Conservation (phyloP, 805 yeast species). For the Torulaspora indica region DNA sequence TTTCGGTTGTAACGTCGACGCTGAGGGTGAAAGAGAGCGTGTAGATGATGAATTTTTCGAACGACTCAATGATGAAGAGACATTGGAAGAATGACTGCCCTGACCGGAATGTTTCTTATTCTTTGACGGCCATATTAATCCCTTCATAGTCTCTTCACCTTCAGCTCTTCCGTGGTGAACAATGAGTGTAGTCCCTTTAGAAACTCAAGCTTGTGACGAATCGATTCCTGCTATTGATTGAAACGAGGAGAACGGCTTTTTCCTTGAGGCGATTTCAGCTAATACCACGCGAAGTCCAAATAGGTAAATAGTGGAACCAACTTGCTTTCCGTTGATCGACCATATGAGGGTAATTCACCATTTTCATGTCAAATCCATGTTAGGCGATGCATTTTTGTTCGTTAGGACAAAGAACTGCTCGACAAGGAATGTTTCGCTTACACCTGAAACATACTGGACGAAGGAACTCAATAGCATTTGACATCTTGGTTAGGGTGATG, state of each 20-base stretch:
- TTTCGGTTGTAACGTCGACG: neutral
- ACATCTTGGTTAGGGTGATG: no score
- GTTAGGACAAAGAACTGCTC: neutral
- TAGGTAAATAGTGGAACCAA: neutral
- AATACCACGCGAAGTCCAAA: slow-evolving; percentile 2
- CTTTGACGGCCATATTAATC: slow-evolving; percentile 26
- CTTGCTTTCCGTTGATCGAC: neutral
- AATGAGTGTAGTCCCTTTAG: neutral
- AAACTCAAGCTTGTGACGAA: neutral
- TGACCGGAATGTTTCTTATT: slow-evolving; percentile 14
- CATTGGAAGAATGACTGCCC: slow-evolving; percentile 2
- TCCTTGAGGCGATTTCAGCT: slow-evolving; percentile 2
- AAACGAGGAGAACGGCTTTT: slow-evolving; percentile 13
- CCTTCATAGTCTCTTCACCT: slow-evolving; percentile 17
- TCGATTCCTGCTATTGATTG: slow-evolving; percentile 2
- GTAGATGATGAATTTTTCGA: slow-evolving; percentile 1
- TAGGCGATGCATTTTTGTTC: neutral
- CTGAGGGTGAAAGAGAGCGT: slow-evolving; percentile 8
- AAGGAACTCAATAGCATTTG: no score
- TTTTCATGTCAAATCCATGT: neutral
- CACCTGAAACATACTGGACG: neutral
- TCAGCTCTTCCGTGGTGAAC: neutral
- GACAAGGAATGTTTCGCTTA: neutral
- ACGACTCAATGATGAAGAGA: slow-evolving; percentile 1
- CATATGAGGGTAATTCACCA: neutral